Base-by-base conservation (phyloP, 2,329 filamentous ascomycete species). In the Diaporthe amygdali region DNA sequence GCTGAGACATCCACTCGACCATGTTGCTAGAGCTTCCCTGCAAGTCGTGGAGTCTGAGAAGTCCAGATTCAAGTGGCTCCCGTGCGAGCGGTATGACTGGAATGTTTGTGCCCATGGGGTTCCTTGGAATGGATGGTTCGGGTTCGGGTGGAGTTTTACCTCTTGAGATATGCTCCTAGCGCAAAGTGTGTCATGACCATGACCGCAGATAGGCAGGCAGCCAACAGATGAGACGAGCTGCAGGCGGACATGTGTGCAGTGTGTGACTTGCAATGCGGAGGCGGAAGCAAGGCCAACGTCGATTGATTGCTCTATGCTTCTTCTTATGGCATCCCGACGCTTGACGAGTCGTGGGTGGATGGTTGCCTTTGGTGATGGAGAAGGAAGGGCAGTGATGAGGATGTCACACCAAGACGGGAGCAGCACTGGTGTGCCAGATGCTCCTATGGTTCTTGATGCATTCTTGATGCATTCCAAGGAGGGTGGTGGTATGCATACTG, bases 1-100 rank as follows among this genome's bases (percentile, higher is more conserved):
- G 59, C 3, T 47, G 59, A 63, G 59, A 63, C 59, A 63, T 12
- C 12, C 39, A 20, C 39, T 14, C 10, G 27, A 22, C 51, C 30
- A 14, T 37, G 5, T 34, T 20, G 56, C 54, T 32, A n/a, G 56
- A 61, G 56, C 37, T 61, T 61, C 56, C 56, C 56, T 61, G 41
- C 56, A 63, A 63, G 39, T 15, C 56, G 56, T 63, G 56, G 56
- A 46, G 56, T 63, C 59, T 47, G 41, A 34, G 41, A 63, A 47
- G 59, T 47, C 59, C 41, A 63, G 41, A 63, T 63, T 30, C 41
- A 47, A 47, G 27, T 63, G 59, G 59, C 59, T 63, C 59, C 59
- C 59, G 44, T 17, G 27, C n/a, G 59, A 34, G 30, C 6, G 41
- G 55, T 44, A 34, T 63, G 27, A 15, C 27, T 63, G 59, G 59